Base-by-base conservation (phyloP, 2,329 filamentous ascomycete genomes). In the Dendrostoma leiphaemia region DNA sequence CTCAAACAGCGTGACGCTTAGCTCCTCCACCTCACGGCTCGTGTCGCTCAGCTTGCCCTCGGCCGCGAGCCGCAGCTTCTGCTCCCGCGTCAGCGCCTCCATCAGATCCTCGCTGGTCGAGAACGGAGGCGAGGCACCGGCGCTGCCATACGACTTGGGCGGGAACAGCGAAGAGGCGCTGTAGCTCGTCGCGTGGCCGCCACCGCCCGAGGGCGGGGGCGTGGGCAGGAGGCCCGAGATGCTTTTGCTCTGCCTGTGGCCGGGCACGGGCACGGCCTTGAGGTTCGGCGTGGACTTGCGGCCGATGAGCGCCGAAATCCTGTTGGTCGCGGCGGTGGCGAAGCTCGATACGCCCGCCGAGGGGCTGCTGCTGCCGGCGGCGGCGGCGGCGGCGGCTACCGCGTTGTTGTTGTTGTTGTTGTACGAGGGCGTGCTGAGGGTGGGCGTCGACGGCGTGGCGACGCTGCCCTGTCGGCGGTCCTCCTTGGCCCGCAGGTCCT, bases 11-110 rank as follows among this genome's bases (percentile, higher is more conserved):
- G 80, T 81, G 19, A 82, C 86, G 64, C 82, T 89, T 60, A 94
- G 74, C 71, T 94, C 90, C 71, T 93, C 90, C 19, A 93, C 80
- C 73, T 94, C 90, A 12, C 75, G 78, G 64, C 82, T 85, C 48
- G 89, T 87, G 47, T 84, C 81, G 59, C 78, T 78, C 19, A 90
- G 74, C 58, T 82, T 80, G 47, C 80, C 80, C 71, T 94, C 90
- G 1, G 89, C 89, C 48, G 84, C 82, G 35, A 80, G 75, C 12
- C 90, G 82, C 54, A 89, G 77, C 41, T 72, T 74, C 65, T 88
- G 83, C 68, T 93, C 90, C 51, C 81, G 79, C 44, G 78, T 78
- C 40, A 93, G 74, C 6, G 84, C 83, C 47, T 80, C 78, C 15
- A 85, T 73, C n/a, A 91, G 74, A 43, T 84, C 79, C 35, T 77